Evolutionary conservation across 2,329 filamentous ascomycete genomes (phyloP).

Genomic region (Venturia pyrina): DNA sequence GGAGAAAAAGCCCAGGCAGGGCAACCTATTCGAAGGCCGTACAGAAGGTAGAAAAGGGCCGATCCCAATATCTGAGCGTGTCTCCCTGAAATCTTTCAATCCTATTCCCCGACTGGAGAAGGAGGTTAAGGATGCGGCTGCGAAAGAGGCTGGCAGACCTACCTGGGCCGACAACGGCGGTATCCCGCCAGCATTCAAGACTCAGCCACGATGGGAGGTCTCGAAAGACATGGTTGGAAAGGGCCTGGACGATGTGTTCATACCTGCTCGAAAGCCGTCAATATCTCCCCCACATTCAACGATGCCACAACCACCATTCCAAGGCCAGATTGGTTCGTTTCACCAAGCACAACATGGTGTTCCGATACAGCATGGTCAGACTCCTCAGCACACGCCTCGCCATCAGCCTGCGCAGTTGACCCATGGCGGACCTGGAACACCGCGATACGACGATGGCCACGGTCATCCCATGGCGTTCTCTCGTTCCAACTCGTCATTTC

Average conservation of each 20-base stretch:
- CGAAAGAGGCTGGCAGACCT: constrained; percentile 35
- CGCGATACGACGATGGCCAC: constrained; percentile 70
- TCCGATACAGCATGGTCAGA: constrained; percentile 47
- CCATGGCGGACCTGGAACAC: constrained; percentile 49
- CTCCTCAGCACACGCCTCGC: constrained; percentile 67
- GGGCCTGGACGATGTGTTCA: constrained; percentile 72
- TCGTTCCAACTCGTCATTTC: constrained; percentile 67
- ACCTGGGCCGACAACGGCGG: constrained; percentile 70
- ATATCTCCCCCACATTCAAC: constrained; percentile 54
- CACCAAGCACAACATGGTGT: constrained; percentile 47
- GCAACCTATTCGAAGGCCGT: constrained; percentile 44
- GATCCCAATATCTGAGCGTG: constrained; percentile 46
- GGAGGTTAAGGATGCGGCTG: constrained; percentile 40
- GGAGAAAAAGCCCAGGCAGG: not conserved
- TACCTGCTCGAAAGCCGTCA: constrained; percentile 49
- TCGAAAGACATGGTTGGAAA: constrained; percentile 62
- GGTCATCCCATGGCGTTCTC: constrained; percentile 65
- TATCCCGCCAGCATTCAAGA: constrained; percentile 77
- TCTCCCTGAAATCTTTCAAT: constrained; percentile 48
- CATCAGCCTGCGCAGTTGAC: constrained; percentile 68
- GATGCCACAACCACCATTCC: constrained; percentile 58
- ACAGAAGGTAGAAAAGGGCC: constrained; percentile 42
- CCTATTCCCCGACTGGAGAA: constrained; percentile 63
- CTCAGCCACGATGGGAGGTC: constrained; percentile 73
- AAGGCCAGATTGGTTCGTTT: constrained; percentile 69